Conservation (phyloP, 768 basidiomycete genomes). For the Ephemerocybe angulata region DNA sequence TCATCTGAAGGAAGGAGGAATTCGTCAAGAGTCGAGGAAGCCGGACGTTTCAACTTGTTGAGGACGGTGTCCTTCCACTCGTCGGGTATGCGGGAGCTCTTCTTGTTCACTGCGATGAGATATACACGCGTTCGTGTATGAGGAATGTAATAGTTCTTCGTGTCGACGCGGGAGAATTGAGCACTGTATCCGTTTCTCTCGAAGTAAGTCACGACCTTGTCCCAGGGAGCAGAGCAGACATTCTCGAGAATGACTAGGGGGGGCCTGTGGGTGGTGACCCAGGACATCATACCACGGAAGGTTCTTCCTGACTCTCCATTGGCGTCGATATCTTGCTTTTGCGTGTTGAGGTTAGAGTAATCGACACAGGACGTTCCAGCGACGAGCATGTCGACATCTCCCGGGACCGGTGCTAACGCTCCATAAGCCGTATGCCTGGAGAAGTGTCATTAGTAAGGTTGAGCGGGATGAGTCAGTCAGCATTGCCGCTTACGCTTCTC, state of each 20-base stretch:
- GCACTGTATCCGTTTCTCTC: slow-evolving; percentile 75
- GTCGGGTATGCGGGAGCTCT: slow-evolving; percentile 53
- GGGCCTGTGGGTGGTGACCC: slow-evolving; percentile 83
- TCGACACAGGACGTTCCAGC: slow-evolving; percentile 97
- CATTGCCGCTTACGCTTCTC: slow-evolving; percentile 74
- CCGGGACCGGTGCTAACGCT: slow-evolving; percentile 78
- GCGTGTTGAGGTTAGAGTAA: slow-evolving; percentile 93
- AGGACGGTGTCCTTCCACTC: slow-evolving; percentile 64
- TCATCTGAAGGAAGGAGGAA: slow-evolving; percentile 92
- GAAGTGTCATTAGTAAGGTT: slow-evolving; percentile 2
- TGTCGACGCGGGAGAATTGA: slow-evolving; percentile 65
- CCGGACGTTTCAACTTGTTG: slow-evolving; percentile 69
- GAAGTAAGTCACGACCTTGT: slow-evolving; percentile 70
- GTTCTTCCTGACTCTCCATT: slow-evolving; percentile 93
- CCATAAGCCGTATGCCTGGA: slow-evolving; percentile 89
- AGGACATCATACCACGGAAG: slow-evolving; percentile 92
- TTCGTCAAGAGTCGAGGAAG: slow-evolving; percentile 85
- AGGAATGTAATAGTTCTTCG: slow-evolving; percentile 89
- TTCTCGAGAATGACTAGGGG: slow-evolving; percentile 94
- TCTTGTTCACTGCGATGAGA: slow-evolving; percentile 73
- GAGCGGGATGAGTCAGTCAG: not conserved
- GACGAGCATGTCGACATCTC: slow-evolving; percentile 84
- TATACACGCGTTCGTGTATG: slow-evolving; percentile 93
- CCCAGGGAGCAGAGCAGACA: slow-evolving; percentile 90
- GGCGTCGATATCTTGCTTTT: slow-evolving; percentile 84